phyloP scores from a whole-genome alignment of 306 rosid genomes.

The Carpinus fangiana region DNA sequence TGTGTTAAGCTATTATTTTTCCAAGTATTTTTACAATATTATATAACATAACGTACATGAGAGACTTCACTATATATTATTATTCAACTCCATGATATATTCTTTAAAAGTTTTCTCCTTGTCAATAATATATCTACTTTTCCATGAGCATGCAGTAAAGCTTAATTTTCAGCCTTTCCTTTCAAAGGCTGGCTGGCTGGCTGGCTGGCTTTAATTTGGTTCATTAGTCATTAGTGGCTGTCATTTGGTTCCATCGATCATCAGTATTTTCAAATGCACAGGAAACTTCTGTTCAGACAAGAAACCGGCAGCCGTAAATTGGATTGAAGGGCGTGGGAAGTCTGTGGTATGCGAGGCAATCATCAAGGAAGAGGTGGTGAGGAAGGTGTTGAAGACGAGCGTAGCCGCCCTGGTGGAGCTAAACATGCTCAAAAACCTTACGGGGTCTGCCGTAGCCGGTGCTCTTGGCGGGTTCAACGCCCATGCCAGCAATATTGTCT shows the following conservation, averaged over 20 bases:
- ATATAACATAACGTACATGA: too few species aligned
- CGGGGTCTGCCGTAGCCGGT: slow-evolving; percentile 91
- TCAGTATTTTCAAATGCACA: background rate
- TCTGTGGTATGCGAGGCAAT: slow-evolving; percentile 84
- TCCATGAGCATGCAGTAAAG: too few species aligned
- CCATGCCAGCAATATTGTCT: slow-evolving; percentile 86
- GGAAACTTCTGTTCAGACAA: slow-evolving; percentile 91
- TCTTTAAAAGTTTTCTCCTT: background rate
- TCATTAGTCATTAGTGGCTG: too few species aligned
- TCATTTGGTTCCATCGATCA: too few species aligned
- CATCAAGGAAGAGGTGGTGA: slow-evolving; percentile 75
- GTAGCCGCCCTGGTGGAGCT: slow-evolving; percentile 80
- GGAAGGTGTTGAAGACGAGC: slow-evolving; percentile 73
- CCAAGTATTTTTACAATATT: too few species aligned
- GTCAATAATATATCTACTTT: too few species aligned
- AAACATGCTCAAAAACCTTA: slow-evolving; percentile 88
- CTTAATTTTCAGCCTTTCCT: too few species aligned
- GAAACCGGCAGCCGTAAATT: slow-evolving; percentile 89
- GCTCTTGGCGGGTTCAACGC: slow-evolving; percentile 97
- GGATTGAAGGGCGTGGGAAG: slow-evolving; percentile 95
- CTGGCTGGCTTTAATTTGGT: too few species aligned
- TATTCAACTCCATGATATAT: too few species aligned
- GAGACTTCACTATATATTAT: too few species aligned
- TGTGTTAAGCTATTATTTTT: too few species aligned
- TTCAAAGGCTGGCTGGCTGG: too few species aligned